Base-by-base conservation (phyloP, 106 monocot species). In the Dendrobium chrysotoxum region DNA sequence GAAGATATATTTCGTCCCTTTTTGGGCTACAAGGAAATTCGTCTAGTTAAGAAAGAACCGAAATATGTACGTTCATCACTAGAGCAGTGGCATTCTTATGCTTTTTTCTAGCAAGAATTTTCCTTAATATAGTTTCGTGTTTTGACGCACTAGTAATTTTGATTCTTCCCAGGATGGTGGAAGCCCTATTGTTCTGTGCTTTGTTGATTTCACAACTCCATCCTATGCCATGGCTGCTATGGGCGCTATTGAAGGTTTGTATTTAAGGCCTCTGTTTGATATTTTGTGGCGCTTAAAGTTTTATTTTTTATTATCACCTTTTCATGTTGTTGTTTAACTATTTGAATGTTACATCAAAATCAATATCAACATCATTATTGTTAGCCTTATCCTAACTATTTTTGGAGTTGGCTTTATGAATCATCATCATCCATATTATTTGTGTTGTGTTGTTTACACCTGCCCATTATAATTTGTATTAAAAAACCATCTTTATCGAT, bases 1-100 rank as follows among this genome's bases (percentile, higher is more conserved):
- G 28, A 42, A 90, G 90, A 90, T 82, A 77, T 90, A 28, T 90
- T 90, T 83, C 90, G 90, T 30, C 90, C 90, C 79, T 90, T 90
- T 85, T 70, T 85, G 31, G 90, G 90, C 50, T 90, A 85, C 50
- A 83, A 78, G 31, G 90, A 90, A 74, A 81, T 87, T 57, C 83
- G 90, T 76, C 87, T 90, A 61, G 90, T 90, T 23, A 90, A 41
- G 81, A 90, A 90, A 81, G 85, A 87, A 61, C 81, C 87, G 54
- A 77, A 81, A 84, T 81, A 85, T 81, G 90, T 90, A 65, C 76
- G 87, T 77, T 78, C 26, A 46, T 80, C 42, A 26, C 38, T 41
- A 20, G 41, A 41, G 20, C 2, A 5, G 41, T 41, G 74, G 40
- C 4, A 70, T 70, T 41, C 4, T 74, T 40, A 31, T 40, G 4